phyloP scores from a whole-genome alignment of 306 rosid species.

The Cajanus cajan region DNA sequence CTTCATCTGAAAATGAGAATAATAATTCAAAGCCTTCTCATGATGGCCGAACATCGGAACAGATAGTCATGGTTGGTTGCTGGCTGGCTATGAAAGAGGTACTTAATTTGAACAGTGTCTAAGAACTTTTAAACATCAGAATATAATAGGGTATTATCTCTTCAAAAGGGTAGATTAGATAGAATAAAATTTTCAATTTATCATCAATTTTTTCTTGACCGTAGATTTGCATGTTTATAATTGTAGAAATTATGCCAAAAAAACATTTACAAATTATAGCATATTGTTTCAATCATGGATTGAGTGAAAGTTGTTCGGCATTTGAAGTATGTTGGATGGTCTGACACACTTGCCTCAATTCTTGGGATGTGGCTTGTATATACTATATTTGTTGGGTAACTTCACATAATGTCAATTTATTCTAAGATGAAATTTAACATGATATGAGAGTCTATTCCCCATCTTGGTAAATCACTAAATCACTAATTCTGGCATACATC shows the following conservation, averaged over 20 bases:
- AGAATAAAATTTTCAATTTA: conserved; percentile 4
- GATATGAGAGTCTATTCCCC: too few relatives aligned
- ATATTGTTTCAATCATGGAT: not conserved
- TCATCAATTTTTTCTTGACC: not conserved
- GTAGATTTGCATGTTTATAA: not conserved
- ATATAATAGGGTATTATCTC: not conserved
- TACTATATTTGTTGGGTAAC: too few relatives aligned
- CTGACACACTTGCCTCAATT: too few relatives aligned
- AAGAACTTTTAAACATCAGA: not conserved
- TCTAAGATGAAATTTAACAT: too few relatives aligned
- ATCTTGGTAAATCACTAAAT: too few relatives aligned
- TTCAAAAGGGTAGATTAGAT: not conserved
- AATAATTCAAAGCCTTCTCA: conserved; percentile 41
- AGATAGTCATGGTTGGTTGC: conserved; percentile 97
- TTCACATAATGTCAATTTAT: too few relatives aligned
- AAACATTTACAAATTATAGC: not conserved
- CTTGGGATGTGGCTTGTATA: too few relatives aligned
- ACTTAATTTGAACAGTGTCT: conserved; percentile 24
- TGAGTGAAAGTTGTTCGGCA: not conserved
- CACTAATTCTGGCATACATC: too few relatives aligned
- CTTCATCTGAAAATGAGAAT: conserved; percentile 49
- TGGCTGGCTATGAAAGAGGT: conserved; percentile 99
- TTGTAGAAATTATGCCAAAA: conserved; percentile 13
- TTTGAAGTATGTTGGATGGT: not conserved
- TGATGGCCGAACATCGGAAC: conserved; percentile 69